These are phyloP conservation scores for Yamadazyma kanchanaburiensis DNA, from an alignment of 1,139 yeast species.

Conservation along the genomic window DNA sequence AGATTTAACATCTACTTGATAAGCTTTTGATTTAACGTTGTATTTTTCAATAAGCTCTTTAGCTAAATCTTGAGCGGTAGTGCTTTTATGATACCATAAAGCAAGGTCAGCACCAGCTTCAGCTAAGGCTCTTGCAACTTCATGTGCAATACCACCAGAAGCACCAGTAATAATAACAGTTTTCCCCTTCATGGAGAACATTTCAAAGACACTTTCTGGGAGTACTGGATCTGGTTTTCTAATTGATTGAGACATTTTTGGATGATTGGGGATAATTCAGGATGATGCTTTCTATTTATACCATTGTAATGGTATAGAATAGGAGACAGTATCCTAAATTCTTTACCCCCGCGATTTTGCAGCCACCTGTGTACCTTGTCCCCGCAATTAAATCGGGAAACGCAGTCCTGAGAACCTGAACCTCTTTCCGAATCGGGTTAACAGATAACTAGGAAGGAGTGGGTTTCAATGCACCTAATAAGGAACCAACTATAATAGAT, in stretches of 20 bases:
- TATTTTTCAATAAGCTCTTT: conserved; percentile 50
- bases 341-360: too few species aligned
- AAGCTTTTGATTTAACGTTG: conserved; percentile 61
- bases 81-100: conserved; percentile 19
- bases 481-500: too few species aligned
- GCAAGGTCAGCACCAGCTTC: conserved; percentile 75
- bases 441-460: too few species aligned
- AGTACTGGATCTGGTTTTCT: conserved; percentile 21
- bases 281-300: too few species aligned
- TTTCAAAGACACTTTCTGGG: conserved; percentile 32
- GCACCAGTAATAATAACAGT: conserved; percentile 82
- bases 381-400: too few species aligned
- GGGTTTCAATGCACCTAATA: too few species aligned
- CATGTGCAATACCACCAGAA: conserved; percentile 76
- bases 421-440: too few species aligned
- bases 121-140: conserved; percentile 75
- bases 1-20: conserved; percentile 63
- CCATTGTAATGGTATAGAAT: too few species aligned
- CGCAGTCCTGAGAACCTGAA: too few species aligned
- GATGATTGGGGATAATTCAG: not conserved
- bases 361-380: too few species aligned
- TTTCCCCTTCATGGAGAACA: conserved; percentile 68
- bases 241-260: conserved; percentile 7
- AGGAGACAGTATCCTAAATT: too few species aligned
- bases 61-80: conserved; percentile 66